A percentile compares a stretch with the other conserved stretches of the same genome.
phyloP scores from a whole-genome alignment of 2,329 filamentous ascomycete species.

The Beauveria rudraprayagi region DNA sequence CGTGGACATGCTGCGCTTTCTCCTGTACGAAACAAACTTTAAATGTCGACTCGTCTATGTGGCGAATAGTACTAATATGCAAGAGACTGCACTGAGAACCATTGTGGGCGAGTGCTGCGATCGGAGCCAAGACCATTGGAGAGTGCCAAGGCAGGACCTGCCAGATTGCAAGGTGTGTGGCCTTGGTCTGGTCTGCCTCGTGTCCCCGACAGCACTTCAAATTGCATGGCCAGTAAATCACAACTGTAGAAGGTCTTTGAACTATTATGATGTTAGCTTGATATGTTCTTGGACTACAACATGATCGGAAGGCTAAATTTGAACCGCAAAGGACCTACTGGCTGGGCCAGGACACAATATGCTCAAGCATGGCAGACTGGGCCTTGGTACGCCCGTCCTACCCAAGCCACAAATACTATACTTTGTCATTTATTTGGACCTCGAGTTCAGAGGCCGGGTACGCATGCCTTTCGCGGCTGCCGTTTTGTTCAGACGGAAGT shows the following conservation, averaged over 20 bases:
- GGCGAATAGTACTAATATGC: constrained; percentile 27
- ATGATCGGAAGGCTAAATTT: constrained; percentile 43
- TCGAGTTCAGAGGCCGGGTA: constrained; percentile 34
- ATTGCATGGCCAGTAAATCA: constrained; percentile 27
- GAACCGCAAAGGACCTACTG: constrained; percentile 26
- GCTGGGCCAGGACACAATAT: constrained; percentile 44
- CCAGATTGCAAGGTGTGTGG: too few relatives aligned
- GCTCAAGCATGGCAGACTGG: constrained; percentile 39
- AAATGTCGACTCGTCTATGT: constrained; percentile 43
- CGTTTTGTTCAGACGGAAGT: constrained; percentile 40
- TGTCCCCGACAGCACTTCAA: constrained; percentile 36
- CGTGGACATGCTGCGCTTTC: constrained; percentile 35
- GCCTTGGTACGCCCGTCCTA: constrained; percentile 13
- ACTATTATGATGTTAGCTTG: constrained; percentile 32
- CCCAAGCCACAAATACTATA: constrained; percentile 33
- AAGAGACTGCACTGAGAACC: constrained; percentile 29
- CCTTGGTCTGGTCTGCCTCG: constrained; percentile 18
- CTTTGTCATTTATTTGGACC: constrained; percentile 19
- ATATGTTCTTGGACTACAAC: constrained; percentile 52
- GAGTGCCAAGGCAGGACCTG: too few relatives aligned
- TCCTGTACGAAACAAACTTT: constrained; percentile 46
- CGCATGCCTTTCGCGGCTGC: constrained; percentile 42
- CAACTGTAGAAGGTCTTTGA: constrained; percentile 24
- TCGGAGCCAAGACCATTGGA: too few relatives aligned
- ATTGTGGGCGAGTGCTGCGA: constrained; percentile 35